Conservation (phyloP, 441 rosid species). For the Theobroma grandiflorum region DNA sequence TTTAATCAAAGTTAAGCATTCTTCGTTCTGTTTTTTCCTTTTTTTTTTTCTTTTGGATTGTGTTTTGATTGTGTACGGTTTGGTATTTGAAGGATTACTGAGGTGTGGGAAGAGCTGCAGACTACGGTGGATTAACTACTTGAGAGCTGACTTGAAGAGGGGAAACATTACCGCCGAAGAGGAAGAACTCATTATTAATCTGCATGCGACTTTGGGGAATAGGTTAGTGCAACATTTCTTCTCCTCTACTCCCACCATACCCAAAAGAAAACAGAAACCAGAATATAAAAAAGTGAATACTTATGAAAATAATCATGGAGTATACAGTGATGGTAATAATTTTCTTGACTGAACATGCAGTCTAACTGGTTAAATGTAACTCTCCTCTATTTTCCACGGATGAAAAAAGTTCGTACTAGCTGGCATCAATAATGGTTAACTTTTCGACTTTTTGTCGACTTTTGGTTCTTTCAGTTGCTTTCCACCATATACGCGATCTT, state of each 20-base stretch:
- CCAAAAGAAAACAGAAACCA: neutral
- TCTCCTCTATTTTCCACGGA: neutral
- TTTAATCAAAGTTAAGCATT: neutral
- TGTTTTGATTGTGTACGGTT: neutral
- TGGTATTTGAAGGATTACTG: conserved; percentile 55
- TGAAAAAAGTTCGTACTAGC: neutral
- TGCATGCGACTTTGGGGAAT: conserved; percentile 77
- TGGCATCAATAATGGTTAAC: neutral
- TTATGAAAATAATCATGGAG: neutral
- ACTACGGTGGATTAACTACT: conserved; percentile 84
- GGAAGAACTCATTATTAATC: conserved; percentile 60
- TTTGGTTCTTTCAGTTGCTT: neutral
- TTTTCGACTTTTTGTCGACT: neutral
- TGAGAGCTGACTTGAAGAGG: conserved; percentile 74
- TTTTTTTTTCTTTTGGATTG: neutral
- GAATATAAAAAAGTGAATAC: neutral
- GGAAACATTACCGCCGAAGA: conserved; percentile 71
- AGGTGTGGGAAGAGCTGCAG: conserved; percentile 96
- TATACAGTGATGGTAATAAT: neutral
- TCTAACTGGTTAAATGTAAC: neutral
- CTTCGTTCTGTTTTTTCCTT: neutral
- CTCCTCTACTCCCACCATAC: neutral
- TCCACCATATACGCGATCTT: neutral
- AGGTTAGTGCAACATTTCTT: conserved; percentile 44
- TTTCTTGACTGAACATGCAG: neutral